These are phyloP conservation scores for Peniophora sp. DNA, from an alignment of 1,284 basidiomycete genomes.

Conservation along the genomic window DNA sequence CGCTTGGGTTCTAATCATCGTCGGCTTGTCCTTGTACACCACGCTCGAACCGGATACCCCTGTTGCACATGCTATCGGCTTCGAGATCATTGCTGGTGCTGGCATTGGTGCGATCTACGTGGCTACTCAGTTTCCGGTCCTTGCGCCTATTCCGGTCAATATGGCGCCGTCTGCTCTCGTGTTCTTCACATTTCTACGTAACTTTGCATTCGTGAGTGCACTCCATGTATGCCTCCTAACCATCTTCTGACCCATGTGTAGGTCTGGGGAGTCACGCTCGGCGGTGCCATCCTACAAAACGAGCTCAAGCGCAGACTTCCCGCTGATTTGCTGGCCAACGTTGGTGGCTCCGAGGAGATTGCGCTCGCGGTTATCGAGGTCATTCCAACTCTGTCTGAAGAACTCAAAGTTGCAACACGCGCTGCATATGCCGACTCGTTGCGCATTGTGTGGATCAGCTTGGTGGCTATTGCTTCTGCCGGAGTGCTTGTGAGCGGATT, in stretches of 20 bases:
- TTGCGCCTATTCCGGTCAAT: slow-evolving; percentile 11
- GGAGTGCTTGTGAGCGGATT: slow-evolving; percentile 4
- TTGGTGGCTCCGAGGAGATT: slow-evolving; percentile 16
- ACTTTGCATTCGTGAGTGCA: slow-evolving; percentile 12
- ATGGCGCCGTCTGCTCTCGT: slow-evolving; percentile 12
- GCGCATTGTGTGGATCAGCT: slow-evolving; percentile 10
- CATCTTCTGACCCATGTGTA: not conserved
- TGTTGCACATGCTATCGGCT: slow-evolving; percentile 13
- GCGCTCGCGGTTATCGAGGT: slow-evolving; percentile 17
- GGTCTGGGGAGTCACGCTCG: not conserved
- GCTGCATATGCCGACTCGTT: slow-evolving; percentile 11
- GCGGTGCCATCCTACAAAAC: not conserved
- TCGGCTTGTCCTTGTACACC: slow-evolving; percentile 18
- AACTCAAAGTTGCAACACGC: slow-evolving; percentile 11
- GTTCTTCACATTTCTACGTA: slow-evolving; percentile 18
- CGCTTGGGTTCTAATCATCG: slow-evolving; percentile 18
- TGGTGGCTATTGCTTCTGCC: slow-evolving; percentile 1
- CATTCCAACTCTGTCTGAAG: slow-evolving; percentile 12
- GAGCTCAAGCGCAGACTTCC: slow-evolving; percentile 10
- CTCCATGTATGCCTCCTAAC: not conserved
- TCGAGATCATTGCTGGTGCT: slow-evolving; percentile 14
- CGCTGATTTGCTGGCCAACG: slow-evolving; percentile 9
- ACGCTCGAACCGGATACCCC: slow-evolving; percentile 20
- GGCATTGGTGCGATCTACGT: slow-evolving; percentile 17
- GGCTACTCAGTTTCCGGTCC: slow-evolving; percentile 19